Conservation (phyloP, 164 flowering plant genomes). For the Hamamelis virginiana region DNA sequence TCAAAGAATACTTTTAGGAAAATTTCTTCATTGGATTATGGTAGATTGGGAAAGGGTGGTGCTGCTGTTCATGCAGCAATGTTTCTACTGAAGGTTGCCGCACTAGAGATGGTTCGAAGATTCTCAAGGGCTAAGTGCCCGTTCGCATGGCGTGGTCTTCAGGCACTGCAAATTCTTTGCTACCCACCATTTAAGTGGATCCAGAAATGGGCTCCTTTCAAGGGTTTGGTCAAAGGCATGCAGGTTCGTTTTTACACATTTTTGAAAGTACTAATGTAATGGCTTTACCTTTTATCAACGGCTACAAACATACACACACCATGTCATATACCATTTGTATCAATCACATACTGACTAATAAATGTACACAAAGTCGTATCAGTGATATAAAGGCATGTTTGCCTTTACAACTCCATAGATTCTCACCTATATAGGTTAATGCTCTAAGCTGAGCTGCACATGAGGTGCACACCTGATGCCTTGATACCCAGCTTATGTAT, state of each 20-base stretch:
- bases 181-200: conserved; percentile 88
- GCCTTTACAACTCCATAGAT: too few relatives aligned
- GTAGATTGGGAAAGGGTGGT: conserved; percentile 24
- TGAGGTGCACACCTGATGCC: too few relatives aligned
- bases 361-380: too few relatives aligned
- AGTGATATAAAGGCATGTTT: too few relatives aligned
- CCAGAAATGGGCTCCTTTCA: conserved; percentile 73
- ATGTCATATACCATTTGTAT: too few relatives aligned
- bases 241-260: conserved; percentile 51
- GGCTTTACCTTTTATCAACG: neutral
- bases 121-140: conserved; percentile 76
- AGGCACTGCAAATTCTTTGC: conserved; percentile 71
- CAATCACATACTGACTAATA: too few relatives aligned
- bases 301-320: neutral
- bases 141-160: conserved; percentile 66
- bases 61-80: conserved; percentile 40
- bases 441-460: too few relatives aligned
- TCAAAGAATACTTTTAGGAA: conserved; percentile 3
- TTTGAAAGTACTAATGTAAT: neutral
- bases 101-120: conserved; percentile 70
- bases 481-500: too few relatives aligned
- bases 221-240: conserved; percentile 51
- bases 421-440: too few relatives aligned
- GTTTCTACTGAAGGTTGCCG: conserved; percentile 69
- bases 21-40: neutral